These are phyloP conservation scores for Plantago lanceolata DNA, from an alignment of 305 asterid species.

Conservation along the genomic window DNA sequence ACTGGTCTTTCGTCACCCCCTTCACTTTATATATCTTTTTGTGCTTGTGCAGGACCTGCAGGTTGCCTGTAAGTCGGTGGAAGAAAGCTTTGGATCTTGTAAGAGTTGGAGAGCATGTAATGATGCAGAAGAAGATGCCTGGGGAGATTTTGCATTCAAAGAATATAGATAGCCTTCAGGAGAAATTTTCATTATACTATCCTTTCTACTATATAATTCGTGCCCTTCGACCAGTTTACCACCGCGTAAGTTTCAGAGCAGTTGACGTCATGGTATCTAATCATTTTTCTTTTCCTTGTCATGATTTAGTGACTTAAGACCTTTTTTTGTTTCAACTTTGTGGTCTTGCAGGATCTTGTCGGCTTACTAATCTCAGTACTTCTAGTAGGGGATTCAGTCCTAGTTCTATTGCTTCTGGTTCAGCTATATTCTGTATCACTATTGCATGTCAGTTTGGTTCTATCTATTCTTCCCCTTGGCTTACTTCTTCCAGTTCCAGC, in stretches of 20 bases:
- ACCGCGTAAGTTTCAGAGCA: slow-evolving; percentile 48
- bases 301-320: slow-evolving; percentile 8
- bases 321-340: slow-evolving; percentile 18
- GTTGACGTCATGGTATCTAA: slow-evolving; percentile 4
- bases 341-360: slow-evolving; percentile 71
- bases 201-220: slow-evolving; percentile 53
- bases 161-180: slow-evolving; percentile 49
- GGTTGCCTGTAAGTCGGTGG: slow-evolving; percentile 64
- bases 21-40: slow-evolving; percentile 1
- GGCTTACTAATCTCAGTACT: slow-evolving; percentile 75
- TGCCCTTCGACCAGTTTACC: slow-evolving; percentile 74
- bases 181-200: slow-evolving; percentile 44
- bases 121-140: slow-evolving; percentile 45
- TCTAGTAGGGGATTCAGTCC: slow-evolving; percentile 80
- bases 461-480: slow-evolving; percentile 75
- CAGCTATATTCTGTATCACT: slow-evolving; percentile 74
- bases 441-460: slow-evolving; percentile 53
- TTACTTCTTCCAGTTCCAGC: slow-evolving; percentile 83
- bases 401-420: slow-evolving; percentile 78
- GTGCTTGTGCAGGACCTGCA: slow-evolving; percentile 35
- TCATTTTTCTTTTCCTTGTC: neutral
- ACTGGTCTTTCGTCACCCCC: slow-evolving; percentile 17
- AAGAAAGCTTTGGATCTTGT: slow-evolving; percentile 79
- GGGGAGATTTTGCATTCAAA: slow-evolving; percentile 54
- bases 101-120: slow-evolving; percentile 53